Evolutionary conservation across 2,329 filamentous ascomycete genomes (phyloP), one percentile per base, ranked within the genome.

Genomic region (Cytospora piceae): DNA sequence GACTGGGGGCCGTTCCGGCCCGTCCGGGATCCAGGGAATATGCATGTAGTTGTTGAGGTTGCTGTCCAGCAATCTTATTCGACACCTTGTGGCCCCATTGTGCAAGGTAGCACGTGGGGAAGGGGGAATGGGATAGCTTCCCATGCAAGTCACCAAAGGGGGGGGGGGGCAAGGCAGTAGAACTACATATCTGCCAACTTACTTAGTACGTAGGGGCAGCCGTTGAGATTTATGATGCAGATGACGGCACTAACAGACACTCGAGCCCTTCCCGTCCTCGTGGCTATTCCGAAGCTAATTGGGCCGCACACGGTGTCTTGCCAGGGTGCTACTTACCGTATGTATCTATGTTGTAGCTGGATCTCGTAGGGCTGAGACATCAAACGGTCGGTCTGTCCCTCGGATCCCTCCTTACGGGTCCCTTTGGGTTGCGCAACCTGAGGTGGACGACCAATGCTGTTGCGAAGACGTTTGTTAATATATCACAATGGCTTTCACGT

Each of bases 281-380:
- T 34, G 51, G 31, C 32, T 32, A 46, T 14, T 24, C 20, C 46
- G 31, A 52, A 24, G 9, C 29, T 61, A 27, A 49, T 61, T 55
- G 60, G 51, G 22, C 58, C 37, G 59, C 49, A 12, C 32, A 12
- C 32, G 32, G n/a, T 42, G 27, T 9, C 7, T n/a, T 42, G 39
- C 17, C 17, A 42, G 39, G 39, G 4, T 42, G 3, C 15, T 15
- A n/a, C 39, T 42, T 5, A 3, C 37, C 37, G 4, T 37, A 37
- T 37, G 14, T 37, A 12, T 14, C 34, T 37, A 4, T 31, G 51
- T 9, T 17, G n/a, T 49, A 56, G 32, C 32, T 49, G 42, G 61
- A 56, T 37, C 46, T 66, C 34, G 32, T 66, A 66, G 58, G 64
- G 64, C 60, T 66, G 64, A 66, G 51, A 55, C 54, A 42, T 11